Percentiles rank a stretch among this genome's conserved stretches.
phyloP scores from a whole-genome alignment of 257 asterid species.

The Prunella vulgaris region DNA sequence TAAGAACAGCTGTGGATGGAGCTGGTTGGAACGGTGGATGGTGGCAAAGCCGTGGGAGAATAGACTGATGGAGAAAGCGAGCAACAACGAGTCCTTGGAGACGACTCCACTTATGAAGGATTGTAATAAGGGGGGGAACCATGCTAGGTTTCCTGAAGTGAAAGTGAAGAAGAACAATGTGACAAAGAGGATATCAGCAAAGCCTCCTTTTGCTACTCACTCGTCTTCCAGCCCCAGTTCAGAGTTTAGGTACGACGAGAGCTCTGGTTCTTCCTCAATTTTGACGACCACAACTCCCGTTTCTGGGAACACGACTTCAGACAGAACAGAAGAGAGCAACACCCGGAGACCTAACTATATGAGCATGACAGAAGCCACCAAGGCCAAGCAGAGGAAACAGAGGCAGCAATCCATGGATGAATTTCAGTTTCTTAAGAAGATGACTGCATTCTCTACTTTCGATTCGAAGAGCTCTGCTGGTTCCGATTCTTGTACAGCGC shows the following conservation, averaged over 20 bases:
- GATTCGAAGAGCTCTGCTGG: conserved; percentile 51
- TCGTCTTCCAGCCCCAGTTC: conserved; percentile 84
- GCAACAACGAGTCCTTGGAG: conserved; percentile 29
- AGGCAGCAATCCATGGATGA: conserved; percentile 74
- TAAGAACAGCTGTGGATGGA: conserved; percentile 70
- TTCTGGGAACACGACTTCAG: conserved; percentile 50
- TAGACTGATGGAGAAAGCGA: conserved; percentile 61
- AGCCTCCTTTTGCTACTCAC: conserved; percentile 54
- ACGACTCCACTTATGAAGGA: conserved; percentile 39
- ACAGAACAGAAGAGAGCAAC: conserved; percentile 54
- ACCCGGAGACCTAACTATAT: conserved; percentile 61
- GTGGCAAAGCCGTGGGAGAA: conserved; percentile 97
- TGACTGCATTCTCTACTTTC: conserved; percentile 30
- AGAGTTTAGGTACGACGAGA: conserved; percentile 59
- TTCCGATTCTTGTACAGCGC: conserved; percentile 36
- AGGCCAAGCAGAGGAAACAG: conserved; percentile 73
- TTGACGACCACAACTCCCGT: conserved; percentile 65
- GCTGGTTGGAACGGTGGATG: conserved; percentile 99
- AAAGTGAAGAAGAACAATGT: conserved; percentile 64
- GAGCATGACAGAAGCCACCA: conserved; percentile 86
- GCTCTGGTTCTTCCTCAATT: conserved; percentile 78
- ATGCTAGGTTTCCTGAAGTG: conserved; percentile 45
- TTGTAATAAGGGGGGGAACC: conserved; percentile 20
- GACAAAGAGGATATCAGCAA: conserved; percentile 62
- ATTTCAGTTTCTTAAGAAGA: conserved; percentile 61